Evolutionary conservation across 768 basidiomycete species (phyloP).

Genomic region (Vararia minispora): DNA sequence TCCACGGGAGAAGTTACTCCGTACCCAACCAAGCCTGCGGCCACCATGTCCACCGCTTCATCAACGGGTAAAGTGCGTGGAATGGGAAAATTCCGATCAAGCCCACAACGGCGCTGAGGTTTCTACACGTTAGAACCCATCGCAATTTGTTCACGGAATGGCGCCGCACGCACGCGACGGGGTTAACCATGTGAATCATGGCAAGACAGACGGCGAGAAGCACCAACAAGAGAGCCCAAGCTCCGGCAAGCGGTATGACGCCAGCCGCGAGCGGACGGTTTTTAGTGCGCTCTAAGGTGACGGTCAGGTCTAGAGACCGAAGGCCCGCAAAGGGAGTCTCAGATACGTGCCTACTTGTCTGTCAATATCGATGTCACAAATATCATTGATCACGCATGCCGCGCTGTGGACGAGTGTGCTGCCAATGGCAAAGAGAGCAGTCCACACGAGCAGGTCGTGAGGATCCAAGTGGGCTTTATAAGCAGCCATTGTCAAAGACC

Average conservation of each 20-base stretch:
- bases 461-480: slow-evolving; percentile 6
- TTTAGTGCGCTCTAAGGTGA: slow-evolving; percentile 12
- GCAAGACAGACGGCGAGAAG: slow-evolving; percentile 7
- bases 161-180: slow-evolving; percentile 9
- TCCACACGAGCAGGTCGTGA: slow-evolving; percentile 6
- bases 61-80: slow-evolving; percentile 17
- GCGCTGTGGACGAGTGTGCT: slow-evolving; percentile 7
- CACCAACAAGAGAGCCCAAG: slow-evolving; percentile 8
- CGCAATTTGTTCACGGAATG: not conserved
- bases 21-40: slow-evolving; percentile 21
- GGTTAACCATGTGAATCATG: slow-evolving; percentile 8
- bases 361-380: slow-evolving; percentile 9
- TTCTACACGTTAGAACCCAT: not conserved
- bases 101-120: slow-evolving; percentile 12
- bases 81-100: slow-evolving; percentile 15
- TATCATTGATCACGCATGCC: slow-evolving; percentile 10
- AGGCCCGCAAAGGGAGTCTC: not conserved
- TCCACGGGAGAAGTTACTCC: slow-evolving; percentile 1
- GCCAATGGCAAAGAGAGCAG: slow-evolving; percentile 8
- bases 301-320: not conserved
- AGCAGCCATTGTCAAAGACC: slow-evolving; percentile 15
- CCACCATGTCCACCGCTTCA: slow-evolving; percentile 21
- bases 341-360: slow-evolving; percentile 10
- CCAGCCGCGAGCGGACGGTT: slow-evolving; percentile 14
- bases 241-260: slow-evolving; percentile 11